These are phyloP conservation scores for Candida gorgasii DNA, from an alignment of 805 yeast species.

Conservation along the genomic window DNA sequence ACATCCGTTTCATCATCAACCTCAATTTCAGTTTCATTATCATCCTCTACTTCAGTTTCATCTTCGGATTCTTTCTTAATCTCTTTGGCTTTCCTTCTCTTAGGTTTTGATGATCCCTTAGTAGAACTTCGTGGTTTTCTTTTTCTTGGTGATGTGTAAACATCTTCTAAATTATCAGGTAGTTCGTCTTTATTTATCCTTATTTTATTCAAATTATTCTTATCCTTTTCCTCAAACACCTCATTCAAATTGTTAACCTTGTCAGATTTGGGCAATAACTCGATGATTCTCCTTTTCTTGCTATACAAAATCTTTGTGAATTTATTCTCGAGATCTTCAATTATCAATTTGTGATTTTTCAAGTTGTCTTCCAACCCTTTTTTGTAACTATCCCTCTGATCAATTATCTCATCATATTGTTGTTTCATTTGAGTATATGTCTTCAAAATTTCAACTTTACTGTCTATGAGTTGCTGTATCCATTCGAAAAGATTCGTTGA, in stretches of 20 bases:
- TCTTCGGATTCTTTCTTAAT: neutral
- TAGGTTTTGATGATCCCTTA: neutral
- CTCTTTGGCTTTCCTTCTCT: neutral
- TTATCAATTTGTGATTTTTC: conserved; percentile 13
- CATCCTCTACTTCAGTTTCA: too few relatives aligned
- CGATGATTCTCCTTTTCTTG: conserved; percentile 32
- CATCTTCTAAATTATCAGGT: conserved; percentile 20
- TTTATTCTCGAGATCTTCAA: conserved; percentile 26
- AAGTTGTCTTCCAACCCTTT: conserved; percentile 5
- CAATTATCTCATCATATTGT: conserved; percentile 4
- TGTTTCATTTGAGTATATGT: conserved; percentile 1
- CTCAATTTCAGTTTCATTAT: conserved; percentile 4
- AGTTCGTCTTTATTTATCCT: conserved; percentile 20
- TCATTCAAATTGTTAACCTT: conserved; percentile 20
- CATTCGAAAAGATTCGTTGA: conserved; percentile 11
- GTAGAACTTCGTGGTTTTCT: conserved; percentile 1
- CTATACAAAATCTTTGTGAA: conserved; percentile 28
- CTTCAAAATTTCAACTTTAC: conserved; percentile 2
- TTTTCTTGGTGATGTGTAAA: conserved; percentile 8
- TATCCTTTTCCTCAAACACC: conserved; percentile 15
- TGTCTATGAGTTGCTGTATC: conserved; percentile 9
- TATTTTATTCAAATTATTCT: conserved; percentile 18
- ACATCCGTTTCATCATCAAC: conserved; percentile 5
- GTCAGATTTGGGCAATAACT: conserved; percentile 17
- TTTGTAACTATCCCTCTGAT: conserved; percentile 10